Evolutionary conservation across 2,329 filamentous ascomycete genomes (phyloP).

Genomic region (Curvularia hawaiiensis): DNA sequence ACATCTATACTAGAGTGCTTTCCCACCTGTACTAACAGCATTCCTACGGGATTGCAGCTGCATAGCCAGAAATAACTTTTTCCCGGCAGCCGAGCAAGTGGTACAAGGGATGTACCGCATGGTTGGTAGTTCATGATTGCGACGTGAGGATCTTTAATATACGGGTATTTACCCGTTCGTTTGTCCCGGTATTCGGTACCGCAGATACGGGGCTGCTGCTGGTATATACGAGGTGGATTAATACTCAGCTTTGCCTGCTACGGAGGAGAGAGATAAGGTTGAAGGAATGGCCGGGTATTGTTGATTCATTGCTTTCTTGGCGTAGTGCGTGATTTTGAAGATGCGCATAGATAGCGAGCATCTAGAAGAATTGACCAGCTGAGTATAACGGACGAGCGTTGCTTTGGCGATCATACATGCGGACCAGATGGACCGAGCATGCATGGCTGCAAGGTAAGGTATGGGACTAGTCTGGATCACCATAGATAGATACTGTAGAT

Average conservation of each 20-base stretch:
- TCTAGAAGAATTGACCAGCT: neutral
- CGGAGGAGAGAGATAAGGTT: neutral
- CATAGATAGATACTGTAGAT: neutral
- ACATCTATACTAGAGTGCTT: neutral
- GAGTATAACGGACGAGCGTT: neutral
- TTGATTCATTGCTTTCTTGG: neutral
- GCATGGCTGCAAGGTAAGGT: neutral
- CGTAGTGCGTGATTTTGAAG: neutral
- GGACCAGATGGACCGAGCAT: neutral
- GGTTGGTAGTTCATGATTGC: neutral
- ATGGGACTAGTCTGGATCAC: neutral
- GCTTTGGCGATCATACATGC: neutral
- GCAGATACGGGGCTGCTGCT: neutral
- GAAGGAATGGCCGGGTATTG: neutral
- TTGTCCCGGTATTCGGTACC: neutral
- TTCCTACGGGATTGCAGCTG: slow-evolving; percentile 8
- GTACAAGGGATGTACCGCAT: neutral
- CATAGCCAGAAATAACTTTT: neutral
- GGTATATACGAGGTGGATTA: neutral
- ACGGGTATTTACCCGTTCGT: slow-evolving; percentile 18
- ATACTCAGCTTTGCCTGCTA: slow-evolving; percentile 1
- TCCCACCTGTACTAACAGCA: neutral
- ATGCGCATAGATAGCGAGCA: neutral
- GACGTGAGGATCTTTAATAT: neutral
- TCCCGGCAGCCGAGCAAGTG: neutral